A percentile compares a stretch with the other conserved stretches of the same genome.
Evolutionary conservation across 2,329 filamentous ascomycete genomes (phyloP).

Genomic region (Trichoderma polysporum): DNA sequence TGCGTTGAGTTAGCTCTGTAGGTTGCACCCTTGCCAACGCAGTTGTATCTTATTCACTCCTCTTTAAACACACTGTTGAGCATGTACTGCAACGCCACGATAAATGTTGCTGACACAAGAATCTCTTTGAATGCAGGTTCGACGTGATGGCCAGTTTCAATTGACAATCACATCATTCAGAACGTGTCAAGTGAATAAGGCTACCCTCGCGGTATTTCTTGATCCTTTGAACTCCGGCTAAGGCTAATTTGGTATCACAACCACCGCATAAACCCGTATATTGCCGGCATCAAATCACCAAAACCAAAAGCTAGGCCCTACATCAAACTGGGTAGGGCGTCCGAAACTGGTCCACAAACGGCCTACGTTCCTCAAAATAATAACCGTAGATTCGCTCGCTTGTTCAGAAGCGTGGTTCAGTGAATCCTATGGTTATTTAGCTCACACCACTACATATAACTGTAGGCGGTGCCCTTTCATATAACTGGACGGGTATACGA

Average conservation of each 20-base stretch:
- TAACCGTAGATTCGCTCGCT: background rate
- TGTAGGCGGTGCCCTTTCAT: background rate
- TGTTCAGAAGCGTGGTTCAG: background rate
- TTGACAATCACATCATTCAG: too few species aligned
- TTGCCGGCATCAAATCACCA: too few species aligned
- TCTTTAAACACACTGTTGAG: background rate
- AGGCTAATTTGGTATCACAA: too few species aligned
- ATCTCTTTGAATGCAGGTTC: too few species aligned
- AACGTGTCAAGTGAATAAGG: too few species aligned
- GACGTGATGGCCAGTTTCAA: too few species aligned
- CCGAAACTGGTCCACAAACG: background rate
- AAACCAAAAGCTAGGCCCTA: too few species aligned
- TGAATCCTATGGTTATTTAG: background rate
- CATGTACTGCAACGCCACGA: background rate
- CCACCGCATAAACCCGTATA: too few species aligned
- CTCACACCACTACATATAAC: background rate
- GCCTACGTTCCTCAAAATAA: background rate
- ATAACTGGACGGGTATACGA: background rate
- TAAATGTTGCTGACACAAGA: background rate
- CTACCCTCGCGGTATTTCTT: too few species aligned
- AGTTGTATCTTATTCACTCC: background rate
- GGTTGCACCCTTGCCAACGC: too few species aligned
- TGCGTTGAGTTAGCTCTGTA: background rate
- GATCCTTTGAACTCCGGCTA: too few species aligned
- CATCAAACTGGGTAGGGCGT: too few species aligned